phyloP scores from a whole-genome alignment of 805 yeast genomes.

The Scheffersomyces lignosus region DNA sequence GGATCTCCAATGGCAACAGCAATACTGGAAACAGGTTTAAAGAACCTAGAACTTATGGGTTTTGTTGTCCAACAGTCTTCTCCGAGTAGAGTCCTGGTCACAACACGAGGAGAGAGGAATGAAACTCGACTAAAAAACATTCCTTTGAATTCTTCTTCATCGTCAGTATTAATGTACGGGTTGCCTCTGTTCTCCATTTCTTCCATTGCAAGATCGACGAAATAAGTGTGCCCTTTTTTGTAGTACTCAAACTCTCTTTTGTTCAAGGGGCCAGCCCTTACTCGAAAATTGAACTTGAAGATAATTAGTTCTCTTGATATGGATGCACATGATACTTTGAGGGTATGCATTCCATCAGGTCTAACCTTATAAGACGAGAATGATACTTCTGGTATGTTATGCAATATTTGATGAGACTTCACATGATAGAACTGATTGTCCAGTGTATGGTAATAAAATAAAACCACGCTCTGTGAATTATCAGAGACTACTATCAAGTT shows the following conservation, averaged over 20 bases:
- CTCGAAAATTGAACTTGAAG: constrained; percentile 33
- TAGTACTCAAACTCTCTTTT: constrained; percentile 11
- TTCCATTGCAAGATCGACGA: constrained; percentile 28
- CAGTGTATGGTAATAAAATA: constrained; percentile 34
- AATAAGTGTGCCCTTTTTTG: constrained; percentile 14
- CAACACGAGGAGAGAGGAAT: constrained; percentile 26
- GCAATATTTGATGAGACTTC: constrained; percentile 44
- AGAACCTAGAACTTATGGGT: constrained; percentile 37
- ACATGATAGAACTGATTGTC: constrained; percentile 29
- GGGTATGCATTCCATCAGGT: constrained; percentile 20
- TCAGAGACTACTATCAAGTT: constrained; percentile 51
- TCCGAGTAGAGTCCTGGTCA: constrained; percentile 33
- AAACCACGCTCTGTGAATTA: constrained; percentile 48
- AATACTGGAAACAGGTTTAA: constrained; percentile 50
- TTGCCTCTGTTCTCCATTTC: constrained; percentile 15
- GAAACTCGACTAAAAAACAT: constrained; percentile 19
- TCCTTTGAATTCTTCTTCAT: constrained; percentile 1
- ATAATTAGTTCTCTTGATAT: constrained; percentile 48
- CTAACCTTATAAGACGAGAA: constrained; percentile 27
- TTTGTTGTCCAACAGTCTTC: constrained; percentile 59
- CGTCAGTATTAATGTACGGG: constrained; percentile 1
- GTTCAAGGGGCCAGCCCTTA: constrained; percentile 27
- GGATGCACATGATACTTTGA: constrained; percentile 38
- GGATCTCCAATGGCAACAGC: constrained; percentile 51
- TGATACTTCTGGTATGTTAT: constrained; percentile 56